Percentiles rank a stretch among this genome's conserved stretches.
Conservation (phyloP, 2,329 filamentous ascomycete genomes). For the Elsinoe arachidis region DNA sequence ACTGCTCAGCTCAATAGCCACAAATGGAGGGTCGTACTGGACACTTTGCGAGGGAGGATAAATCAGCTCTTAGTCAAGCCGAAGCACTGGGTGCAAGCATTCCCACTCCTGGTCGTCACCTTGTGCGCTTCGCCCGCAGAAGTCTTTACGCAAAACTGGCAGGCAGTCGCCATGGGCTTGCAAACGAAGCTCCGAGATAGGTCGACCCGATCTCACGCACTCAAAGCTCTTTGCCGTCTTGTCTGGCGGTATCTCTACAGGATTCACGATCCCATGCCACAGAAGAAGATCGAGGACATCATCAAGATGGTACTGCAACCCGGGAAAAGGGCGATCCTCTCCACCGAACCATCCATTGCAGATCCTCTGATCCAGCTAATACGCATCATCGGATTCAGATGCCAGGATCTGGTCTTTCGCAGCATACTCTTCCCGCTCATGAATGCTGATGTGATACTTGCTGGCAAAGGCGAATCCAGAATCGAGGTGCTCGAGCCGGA, state of each 20-base stretch:
- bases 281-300: constrained; percentile 81
- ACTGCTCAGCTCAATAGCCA: constrained; percentile 67
- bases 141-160: constrained; percentile 76
- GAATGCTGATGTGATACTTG: constrained; percentile 51
- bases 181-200: constrained; percentile 81
- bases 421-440: constrained; percentile 91
- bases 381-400: constrained; percentile 85
- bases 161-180: constrained; percentile 66
- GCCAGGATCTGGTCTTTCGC: constrained; percentile 88
- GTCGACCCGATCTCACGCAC: constrained; percentile 63
- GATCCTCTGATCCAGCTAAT: constrained; percentile 91
- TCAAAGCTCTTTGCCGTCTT: constrained; percentile 82
- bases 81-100: constrained; percentile 82
- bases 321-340: constrained; percentile 70
- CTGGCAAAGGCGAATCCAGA: constrained; percentile 61
- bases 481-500: constrained; percentile 94
- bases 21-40: constrained; percentile 80
- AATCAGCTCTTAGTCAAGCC: constrained; percentile 83
- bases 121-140: constrained; percentile 84
- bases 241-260: constrained; percentile 94
- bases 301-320: constrained; percentile 74
- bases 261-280: constrained; percentile 54
- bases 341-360: constrained; percentile 72
- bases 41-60: constrained; percentile 67
- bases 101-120: constrained; percentile 77